Base-by-base conservation (phyloP, 768 basidiomycete genomes). In the Lyophyllum shimeji region DNA sequence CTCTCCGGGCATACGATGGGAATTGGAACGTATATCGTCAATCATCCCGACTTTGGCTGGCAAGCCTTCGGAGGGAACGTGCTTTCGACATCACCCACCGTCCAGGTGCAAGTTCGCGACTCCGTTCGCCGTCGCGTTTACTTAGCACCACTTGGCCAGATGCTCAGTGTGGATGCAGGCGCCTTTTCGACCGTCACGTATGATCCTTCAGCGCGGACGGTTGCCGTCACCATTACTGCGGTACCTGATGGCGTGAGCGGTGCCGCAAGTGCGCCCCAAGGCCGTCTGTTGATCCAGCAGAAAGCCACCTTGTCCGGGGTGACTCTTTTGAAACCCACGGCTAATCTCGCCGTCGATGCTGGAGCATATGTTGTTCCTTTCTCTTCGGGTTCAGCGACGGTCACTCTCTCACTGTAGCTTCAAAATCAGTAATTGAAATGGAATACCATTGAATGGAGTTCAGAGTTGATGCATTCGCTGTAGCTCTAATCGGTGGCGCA, bases 41-140 rank as follows among this genome's bases (percentile, higher is more conserved):
- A 82, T 55, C 81, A 83, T 53, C 80, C 81, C 18, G 74, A 76
- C 59, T 83, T 83, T 61, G 82, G 82, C n/a, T 83, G 82, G 82
- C 81, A 83, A 64, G 81, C 81, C 8, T 82, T 82, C 60, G 82
- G 82, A 43, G 82, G 82, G 5, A 77, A 71, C 33, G 68, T 83
- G 34, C 60, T 73, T 20, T 66, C 76, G 12, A 74, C 72, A 23
- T 72, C 74, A 18, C 71, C 76, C 2, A 71, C 71, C 1, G 73
- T 83, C 8, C 62, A 70, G 50, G 79, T 83, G 11, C 69, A 76
- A 53, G 63, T 78, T 23, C 71, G 69, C 47, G 82, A 84, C 64
- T 69, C 81, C 21, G 68, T 79, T 45, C 73, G 82, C 39, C 74
- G 81, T 47, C 71, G 80, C 31, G 75, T 84, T 7, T 84, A 79